Evolutionary conservation across 441 rosid species (phyloP).

Genomic region (Breynia disticha): DNA sequence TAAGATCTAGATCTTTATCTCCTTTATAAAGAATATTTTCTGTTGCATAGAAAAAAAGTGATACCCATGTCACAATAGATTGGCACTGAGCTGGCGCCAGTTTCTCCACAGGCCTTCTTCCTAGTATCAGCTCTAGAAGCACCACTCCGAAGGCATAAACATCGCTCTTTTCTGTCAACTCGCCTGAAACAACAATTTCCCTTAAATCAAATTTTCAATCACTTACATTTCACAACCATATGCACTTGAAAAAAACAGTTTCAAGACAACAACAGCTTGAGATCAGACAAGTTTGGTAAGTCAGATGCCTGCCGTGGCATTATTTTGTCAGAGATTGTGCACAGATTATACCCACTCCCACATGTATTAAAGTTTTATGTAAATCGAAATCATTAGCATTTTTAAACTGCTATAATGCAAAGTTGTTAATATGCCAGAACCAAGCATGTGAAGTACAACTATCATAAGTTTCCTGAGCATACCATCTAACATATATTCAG

Average conservation of each 20-base stretch:
- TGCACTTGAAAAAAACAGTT: background rate
- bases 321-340: too few species aligned
- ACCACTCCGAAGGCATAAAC: slow-evolving; percentile 92
- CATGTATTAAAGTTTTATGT: too few species aligned
- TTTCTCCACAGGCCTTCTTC: slow-evolving; percentile 83
- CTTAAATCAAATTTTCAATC: too few species aligned
- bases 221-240: too few species aligned
- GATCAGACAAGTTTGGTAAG: too few species aligned
- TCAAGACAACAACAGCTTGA: background rate
- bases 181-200: slow-evolving; percentile 34
- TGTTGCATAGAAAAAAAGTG: background rate
- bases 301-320: too few species aligned
- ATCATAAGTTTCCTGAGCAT: slow-evolving; percentile 13
- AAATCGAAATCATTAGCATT: too few species aligned
- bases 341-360: too few species aligned
- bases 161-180: slow-evolving; percentile 89
- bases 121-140: slow-evolving; percentile 84
- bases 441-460: slow-evolving; percentile 2
- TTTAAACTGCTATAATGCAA: too few species aligned
- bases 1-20: background rate
- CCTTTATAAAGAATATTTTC: background rate
- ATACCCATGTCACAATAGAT: slow-evolving; percentile 95
- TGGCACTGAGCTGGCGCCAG: slow-evolving; percentile 71
- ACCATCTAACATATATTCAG: slow-evolving; percentile 88
- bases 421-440: background rate